Conservation (phyloP, 148 eudicot genomes). For the Bassia scoparia region DNA sequence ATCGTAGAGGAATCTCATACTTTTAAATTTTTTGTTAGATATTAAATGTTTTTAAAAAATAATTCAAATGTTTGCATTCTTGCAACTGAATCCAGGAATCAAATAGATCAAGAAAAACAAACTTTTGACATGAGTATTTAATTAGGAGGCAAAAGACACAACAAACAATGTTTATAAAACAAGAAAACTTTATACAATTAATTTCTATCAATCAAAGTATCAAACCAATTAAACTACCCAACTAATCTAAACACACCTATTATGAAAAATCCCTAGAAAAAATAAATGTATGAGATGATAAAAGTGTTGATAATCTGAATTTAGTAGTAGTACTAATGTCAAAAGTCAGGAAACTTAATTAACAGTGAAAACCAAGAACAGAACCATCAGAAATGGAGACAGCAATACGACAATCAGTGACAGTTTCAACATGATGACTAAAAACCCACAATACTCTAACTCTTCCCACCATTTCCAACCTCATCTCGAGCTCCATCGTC, state of each 20-base stretch:
- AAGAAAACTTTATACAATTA: background rate
- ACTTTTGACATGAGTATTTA: background rate
- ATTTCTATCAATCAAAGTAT: too few relatives aligned
- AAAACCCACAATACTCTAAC: slow-evolving; percentile 35
- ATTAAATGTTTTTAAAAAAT: too few relatives aligned
- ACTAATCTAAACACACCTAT: too few relatives aligned
- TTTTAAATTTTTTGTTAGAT: too few relatives aligned
- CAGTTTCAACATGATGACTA: slow-evolving; percentile 27
- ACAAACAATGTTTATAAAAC: background rate
- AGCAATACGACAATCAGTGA: slow-evolving; percentile 26
- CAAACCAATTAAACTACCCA: background rate
- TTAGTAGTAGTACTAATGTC: background rate
- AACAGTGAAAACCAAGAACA: slow-evolving; percentile 40
- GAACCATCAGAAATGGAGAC: slow-evolving; percentile 33
- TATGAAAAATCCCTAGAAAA: background rate
- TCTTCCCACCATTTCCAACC: slow-evolving; percentile 35
- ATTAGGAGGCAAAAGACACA: background rate
- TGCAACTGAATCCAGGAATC: too few relatives aligned
- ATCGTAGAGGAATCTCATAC: too few relatives aligned
- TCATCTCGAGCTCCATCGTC: slow-evolving; percentile 34
- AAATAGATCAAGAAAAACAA: background rate
- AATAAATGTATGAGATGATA: background rate
- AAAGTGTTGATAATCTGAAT: background rate
- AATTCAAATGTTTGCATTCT: too few relatives aligned
- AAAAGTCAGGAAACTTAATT: background rate